These are phyloP conservation scores for Xerocomus tenax DNA, from an alignment of 1,284 basidiomycete species.

Conservation along the genomic window DNA sequence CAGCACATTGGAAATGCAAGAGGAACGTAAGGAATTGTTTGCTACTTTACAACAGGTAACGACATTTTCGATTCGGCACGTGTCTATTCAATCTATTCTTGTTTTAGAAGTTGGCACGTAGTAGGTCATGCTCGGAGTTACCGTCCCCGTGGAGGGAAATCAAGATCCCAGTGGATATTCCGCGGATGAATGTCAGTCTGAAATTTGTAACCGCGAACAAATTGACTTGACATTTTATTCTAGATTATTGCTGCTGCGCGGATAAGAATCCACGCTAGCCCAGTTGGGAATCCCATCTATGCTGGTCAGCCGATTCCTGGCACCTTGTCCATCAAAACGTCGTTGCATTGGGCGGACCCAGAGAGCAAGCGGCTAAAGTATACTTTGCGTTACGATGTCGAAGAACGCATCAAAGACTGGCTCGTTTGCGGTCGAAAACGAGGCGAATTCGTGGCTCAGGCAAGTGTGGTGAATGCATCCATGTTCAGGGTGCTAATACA, in stretches of 20 bases:
- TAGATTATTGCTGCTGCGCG: constrained; percentile 68
- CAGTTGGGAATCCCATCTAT: constrained; percentile 42
- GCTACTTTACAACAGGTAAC: constrained; percentile 36
- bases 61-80: neutral
- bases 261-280: constrained; percentile 41
- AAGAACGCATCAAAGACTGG: constrained; percentile 72
- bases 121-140: constrained; percentile 9
- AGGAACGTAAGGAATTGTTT: constrained; percentile 34
- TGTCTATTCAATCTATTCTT: neutral
- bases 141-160: constrained; percentile 53
- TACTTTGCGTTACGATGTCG: constrained; percentile 64
- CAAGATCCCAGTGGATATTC: constrained; percentile 73
- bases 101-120: constrained; percentile 21
- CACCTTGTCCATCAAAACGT: constrained; percentile 54
- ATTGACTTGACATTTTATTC: constrained; percentile 5
- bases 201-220: neutral
- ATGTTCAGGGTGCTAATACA: neutral
- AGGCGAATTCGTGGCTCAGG: constrained; percentile 66
- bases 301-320: constrained; percentile 73
- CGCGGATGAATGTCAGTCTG: constrained; percentile 61
- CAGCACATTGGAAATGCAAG: constrained; percentile 30
- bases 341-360: constrained; percentile 63
- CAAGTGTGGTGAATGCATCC: constrained; percentile 26
- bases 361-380: constrained; percentile 40
- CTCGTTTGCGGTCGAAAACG: constrained; percentile 71